Evolutionary conservation across 2,329 filamentous ascomycete genomes (phyloP), one percentile per base, ranked within the genome.

Genomic region (Tolypocladium sp.): DNA sequence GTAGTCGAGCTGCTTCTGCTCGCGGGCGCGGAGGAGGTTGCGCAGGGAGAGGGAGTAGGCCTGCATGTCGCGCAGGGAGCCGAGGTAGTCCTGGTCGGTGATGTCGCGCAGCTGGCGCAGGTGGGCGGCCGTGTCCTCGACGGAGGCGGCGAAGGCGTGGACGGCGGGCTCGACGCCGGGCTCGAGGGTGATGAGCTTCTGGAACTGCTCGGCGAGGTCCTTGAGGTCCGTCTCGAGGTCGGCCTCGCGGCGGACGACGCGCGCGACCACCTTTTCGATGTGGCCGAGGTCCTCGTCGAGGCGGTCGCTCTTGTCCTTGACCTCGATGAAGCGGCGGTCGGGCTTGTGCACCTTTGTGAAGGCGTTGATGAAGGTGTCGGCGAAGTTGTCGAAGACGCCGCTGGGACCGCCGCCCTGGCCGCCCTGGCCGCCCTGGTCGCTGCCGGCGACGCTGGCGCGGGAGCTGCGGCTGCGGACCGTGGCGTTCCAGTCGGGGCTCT

Each of bases 1-100:
- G 69, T 93, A 96, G 76, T 99, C 94, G 60, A 99, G 88, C 73
- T 99, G 94, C 72, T 99, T 99, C 77, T 95, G 92, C 77, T 99
- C 94, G 41, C 94, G 88, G 1, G 91, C 91, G 73, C 96, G 96
- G 63, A 99, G 85, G 6, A 99, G 86, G 30, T 85, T 82, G 74
- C 96, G 96, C 54, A 97, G 79, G 0, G 92, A 89, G n/a, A 84
- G 77, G 64, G 92, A 93, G 74, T 97, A 99, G 33, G 92, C 89
- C 67, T 95, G 90, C 92, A 97, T 96, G 75, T 99, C 94, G 56
- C 92, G 86, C 57, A 99, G 80, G 58, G 89, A 93, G 65, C 91
- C 91, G 1, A 99, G 85, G 71, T 99, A 99, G 73, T 97, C 92
- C 68, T 96, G 92, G 70, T 99, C 94, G 0, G 93, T 97, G 68